A percentile compares a stretch with the other conserved stretches of the same genome.
Conservation (phyloP, 345 rosid species). For the Kandelia obovata region DNA sequence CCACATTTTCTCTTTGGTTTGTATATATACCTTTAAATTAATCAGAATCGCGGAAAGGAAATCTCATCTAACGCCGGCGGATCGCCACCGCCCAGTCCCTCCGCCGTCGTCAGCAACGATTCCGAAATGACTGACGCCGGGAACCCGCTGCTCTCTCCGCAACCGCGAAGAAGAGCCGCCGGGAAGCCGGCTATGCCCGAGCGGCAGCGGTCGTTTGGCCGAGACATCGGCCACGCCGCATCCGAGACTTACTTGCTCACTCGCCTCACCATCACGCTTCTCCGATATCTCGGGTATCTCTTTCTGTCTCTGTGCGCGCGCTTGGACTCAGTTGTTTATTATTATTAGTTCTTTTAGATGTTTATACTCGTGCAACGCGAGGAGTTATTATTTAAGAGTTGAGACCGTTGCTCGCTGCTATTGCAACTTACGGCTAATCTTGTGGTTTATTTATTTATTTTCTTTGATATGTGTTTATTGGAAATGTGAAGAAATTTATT, state of each 20-base stretch:
- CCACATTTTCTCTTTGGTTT: too few species aligned
- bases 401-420: too few species aligned
- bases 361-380: too few species aligned
- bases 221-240: conserved; percentile 32
- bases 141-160: conserved; percentile 6
- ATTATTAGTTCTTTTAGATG: too few species aligned
- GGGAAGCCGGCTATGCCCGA: conserved; percentile 4
- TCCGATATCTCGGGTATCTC: conserved; percentile 31
- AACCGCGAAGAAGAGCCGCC: conserved; percentile 19
- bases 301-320: neutral
- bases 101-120: conserved; percentile 3
- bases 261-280: conserved; percentile 26
- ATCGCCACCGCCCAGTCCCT: neutral
- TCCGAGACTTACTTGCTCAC: conserved; percentile 28
- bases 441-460: neutral
- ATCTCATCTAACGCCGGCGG: neutral
- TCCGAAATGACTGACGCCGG: neutral
- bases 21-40: too few species aligned
- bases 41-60: too few species aligned
- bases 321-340: too few species aligned
- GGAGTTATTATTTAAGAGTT: too few species aligned
- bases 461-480: neutral
- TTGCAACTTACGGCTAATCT: too few species aligned
- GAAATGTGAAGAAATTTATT: neutral
- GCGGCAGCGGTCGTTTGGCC: conserved; percentile 23